Base-by-base conservation (phyloP, 768 basidiomycete species). In the Trametes punicea region DNA sequence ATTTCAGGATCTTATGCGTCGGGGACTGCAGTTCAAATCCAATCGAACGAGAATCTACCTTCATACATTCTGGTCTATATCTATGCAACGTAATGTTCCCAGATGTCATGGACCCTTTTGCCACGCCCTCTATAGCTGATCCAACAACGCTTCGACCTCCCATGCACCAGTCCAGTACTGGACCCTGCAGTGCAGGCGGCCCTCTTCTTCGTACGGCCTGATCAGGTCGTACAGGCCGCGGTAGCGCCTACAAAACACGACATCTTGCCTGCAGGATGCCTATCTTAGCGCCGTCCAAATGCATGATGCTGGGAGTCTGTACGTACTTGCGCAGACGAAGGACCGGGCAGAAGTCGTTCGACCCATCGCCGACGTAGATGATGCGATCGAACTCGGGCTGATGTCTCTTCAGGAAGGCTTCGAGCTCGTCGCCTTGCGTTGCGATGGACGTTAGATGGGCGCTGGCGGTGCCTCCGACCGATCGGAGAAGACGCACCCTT, bases 301-400 rank as follows among this genome's bases (percentile, higher is more conserved):
- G 15, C 2, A 18, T 6, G 20, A 21, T 2, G 39, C 46, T 36
- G 29, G 46, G 23, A 53, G 16, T 41, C 9, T 16, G 9, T n/a
- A 70, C 74, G 64, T 55, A 90, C 88, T 80, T 80, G 72, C 88
- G 76, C 49, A 98, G 75, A 47, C 87, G 84, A 41, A 98, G 74
- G 51, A 93, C 79, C 3, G 96, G 94, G 69, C 97, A 99, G 68
- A 93, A 96, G 70, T 99, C 97, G 70, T 98, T 98, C 15, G 80
- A 77, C 1, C 97, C 97, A 64, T 99, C 97, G 15, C 97, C 97
- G 57, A 98, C 79, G 69, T 97, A 99, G 40, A 90, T 77, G 62
- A 97, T 76, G 33, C 88, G 83, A 58, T 94, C 89, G 65, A 78
- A 98, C 1, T 74, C 67, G 15, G 79, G 75, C 9, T 77, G 75